Evolutionary conservation across 306 rosid genomes (phyloP).

Genomic region (Begonia loranthoides): DNA sequence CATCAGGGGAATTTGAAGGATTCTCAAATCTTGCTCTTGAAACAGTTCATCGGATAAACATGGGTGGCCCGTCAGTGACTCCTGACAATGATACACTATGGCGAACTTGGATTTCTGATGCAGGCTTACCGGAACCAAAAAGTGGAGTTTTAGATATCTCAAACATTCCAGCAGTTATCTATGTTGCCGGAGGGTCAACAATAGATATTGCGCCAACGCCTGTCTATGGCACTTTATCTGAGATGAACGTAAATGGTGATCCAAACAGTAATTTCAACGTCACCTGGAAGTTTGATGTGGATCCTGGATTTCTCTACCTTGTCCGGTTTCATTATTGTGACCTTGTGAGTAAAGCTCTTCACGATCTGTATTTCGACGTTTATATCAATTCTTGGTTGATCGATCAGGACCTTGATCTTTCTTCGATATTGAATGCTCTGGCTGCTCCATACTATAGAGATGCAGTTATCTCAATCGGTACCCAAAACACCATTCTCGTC

Average conservation of each 20-base stretch:
- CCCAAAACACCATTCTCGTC: constrained; percentile 25
- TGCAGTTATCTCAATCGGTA: constrained; percentile 23
- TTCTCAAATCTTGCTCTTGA: constrained; percentile 38
- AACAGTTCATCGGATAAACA: constrained; percentile 76
- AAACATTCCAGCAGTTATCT: constrained; percentile 40
- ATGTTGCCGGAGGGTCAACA: constrained; percentile 32
- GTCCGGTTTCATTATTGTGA: constrained; percentile 85
- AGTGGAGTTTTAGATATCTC: constrained; percentile 28
- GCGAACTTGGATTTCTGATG: constrained; percentile 69
- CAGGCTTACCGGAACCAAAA: constrained; percentile 22
- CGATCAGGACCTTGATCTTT: constrained; percentile 34
- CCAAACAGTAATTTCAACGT: constrained; percentile 58
- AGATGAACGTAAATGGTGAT: constrained; percentile 32
- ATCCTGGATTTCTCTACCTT: constrained; percentile 64
- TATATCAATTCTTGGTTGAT: constrained; percentile 43
- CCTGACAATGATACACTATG: constrained; percentile 43
- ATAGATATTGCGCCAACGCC: constrained; percentile 41
- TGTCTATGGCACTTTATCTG: constrained; percentile 66
- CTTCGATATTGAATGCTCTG: constrained; percentile 8
- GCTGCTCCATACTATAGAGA: constrained; percentile 49
- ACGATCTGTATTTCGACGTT: constrained; percentile 61
- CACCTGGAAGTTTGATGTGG: constrained; percentile 65
- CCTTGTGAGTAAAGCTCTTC: constrained; percentile 36
- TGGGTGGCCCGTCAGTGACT: constrained; percentile 77
- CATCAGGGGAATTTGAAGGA: constrained; percentile 22